A percentile compares a stretch with the other conserved stretches of the same genome.
Evolutionary conservation across 1,284 basidiomycete genomes (phyloP).

Genomic region (Athelia sp.): DNA sequence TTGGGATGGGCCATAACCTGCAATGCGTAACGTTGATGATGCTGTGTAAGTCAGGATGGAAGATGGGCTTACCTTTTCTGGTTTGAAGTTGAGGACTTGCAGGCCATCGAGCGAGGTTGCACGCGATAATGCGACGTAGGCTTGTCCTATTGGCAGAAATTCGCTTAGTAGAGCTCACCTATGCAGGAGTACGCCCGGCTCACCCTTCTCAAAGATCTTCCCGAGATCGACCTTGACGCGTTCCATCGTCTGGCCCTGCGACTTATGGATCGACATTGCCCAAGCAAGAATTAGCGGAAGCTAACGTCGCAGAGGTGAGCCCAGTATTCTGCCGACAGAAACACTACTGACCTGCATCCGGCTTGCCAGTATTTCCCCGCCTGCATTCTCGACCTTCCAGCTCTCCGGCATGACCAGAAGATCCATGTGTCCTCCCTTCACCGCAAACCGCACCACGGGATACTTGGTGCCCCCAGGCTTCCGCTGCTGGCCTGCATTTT

Average conservation of each 20-base stretch:
- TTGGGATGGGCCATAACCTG: conserved; percentile 1
- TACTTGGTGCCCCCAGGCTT: conserved; percentile 29
- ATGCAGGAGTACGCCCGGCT: conserved; percentile 36
- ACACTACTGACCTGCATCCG: conserved; percentile 56
- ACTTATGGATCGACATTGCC: conserved; percentile 85
- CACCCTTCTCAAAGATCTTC: conserved; percentile 77
- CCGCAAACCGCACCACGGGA: conserved; percentile 76
- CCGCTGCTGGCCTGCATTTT: conserved; percentile 19
- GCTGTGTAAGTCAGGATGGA: too few species aligned
- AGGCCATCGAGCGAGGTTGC: conserved; percentile 82
- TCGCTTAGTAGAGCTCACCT: neutral
- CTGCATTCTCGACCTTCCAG: conserved; percentile 85
- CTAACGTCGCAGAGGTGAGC: conserved; percentile 24
- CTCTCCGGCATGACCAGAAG: conserved; percentile 67
- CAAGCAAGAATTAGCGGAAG: conserved; percentile 77
- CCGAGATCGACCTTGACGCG: conserved; percentile 68
- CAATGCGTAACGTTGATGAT: neutral
- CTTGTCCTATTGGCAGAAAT: conserved; percentile 34
- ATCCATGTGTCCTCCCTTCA: conserved; percentile 51
- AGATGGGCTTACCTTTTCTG: conserved; percentile 42
- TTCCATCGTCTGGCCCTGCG: conserved; percentile 79
- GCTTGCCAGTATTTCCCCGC: conserved; percentile 75
- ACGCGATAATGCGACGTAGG: conserved; percentile 91
- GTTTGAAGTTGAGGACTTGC: conserved; percentile 79
- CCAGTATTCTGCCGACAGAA: conserved; percentile 1